Base-by-base conservation (phyloP, 495 filamentous ascomycete species). In the Daldinia concentrica region DNA sequence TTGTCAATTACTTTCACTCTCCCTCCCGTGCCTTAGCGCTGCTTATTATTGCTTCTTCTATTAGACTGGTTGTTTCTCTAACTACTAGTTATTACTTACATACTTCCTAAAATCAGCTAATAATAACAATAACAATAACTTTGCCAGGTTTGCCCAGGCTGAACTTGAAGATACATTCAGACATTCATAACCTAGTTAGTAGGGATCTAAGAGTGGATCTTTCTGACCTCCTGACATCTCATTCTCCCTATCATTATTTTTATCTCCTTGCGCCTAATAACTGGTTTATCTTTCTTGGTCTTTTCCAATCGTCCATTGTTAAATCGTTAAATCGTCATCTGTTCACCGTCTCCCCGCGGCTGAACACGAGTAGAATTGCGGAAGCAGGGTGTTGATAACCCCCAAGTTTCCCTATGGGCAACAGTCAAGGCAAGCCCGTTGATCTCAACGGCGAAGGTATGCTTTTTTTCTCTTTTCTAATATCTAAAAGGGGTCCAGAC, bases 391-490 rank as follows among this genome's bases (percentile, higher is more conserved):
- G 39, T 57, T 22, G 30, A 39, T 24, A 43, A 43, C 17, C 34
- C n/a, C 39, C 29, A 62, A 51, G 34, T 66, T 71, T 76, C 59
- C 68, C 66, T 37, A 99, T 99, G 95, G 95, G 95, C 77, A 98
- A 99, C 79, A 89, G 87, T 75, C 93, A 93, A 78, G 95, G 95
- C 78, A 98, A 97, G 80, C 94, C 91, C 78, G 88, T 98, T 81
- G 89, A 91, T 76, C 91, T 93, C 83, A 92, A 91, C 79, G 94
- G 97, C 83, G 93, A 97, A 86, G 92, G 94, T 98, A 82, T 76
- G 91, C 88, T 52, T 71, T 48, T 72, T 55, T 39, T 7, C 22
- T 36, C 64, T 22, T 14, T 24, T 48, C 12, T 7, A 30, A 68
- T 52, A 59, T 45, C n/a, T 7, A 36, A 37, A 32, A 36, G 17